Evolutionary conservation across 768 basidiomycete species (phyloP).

Genomic region (Suillus bovinus): DNA sequence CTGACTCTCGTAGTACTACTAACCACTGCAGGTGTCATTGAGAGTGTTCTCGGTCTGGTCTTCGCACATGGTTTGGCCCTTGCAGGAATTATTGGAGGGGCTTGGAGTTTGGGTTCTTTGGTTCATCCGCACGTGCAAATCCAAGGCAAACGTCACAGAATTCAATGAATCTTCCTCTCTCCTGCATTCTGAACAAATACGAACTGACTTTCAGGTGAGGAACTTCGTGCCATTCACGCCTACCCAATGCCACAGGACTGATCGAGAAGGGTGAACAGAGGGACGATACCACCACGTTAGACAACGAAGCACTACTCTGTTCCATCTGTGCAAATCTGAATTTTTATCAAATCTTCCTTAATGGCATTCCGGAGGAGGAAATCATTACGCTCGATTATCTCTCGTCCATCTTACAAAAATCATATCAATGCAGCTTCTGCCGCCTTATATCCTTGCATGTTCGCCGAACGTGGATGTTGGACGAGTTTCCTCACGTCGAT

Average conservation of each 20-base stretch:
- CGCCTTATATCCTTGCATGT: constrained; percentile 7
- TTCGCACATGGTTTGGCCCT: not conserved
- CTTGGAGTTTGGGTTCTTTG: not conserved
- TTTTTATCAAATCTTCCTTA: constrained; percentile 5
- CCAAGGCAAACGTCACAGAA: not conserved
- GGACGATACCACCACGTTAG: not conserved
- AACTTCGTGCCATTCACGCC: not conserved
- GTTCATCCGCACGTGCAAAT: not conserved
- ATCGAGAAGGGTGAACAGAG: not conserved
- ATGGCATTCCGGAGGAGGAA: constrained; percentile 3
- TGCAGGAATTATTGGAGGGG: not conserved
- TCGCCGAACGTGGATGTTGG: constrained; percentile 8
- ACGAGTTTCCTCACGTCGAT: constrained; percentile 7
- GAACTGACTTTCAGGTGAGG: not conserved
- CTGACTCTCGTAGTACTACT: not conserved
- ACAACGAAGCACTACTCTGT: constrained; percentile 4
- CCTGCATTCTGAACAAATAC: not conserved
- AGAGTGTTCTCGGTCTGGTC: not conserved
- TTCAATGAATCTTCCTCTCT: not conserved
- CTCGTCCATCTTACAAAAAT: constrained; percentile 7
- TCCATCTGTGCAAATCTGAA: constrained; percentile 6
- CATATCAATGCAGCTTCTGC: constrained; percentile 8
- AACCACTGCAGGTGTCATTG: not conserved
- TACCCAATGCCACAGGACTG: not conserved
- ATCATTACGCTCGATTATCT: constrained; percentile 4